These are phyloP conservation scores for Batrachochytrium dendrobatidis DNA, from an alignment of 371 early-diverging fungal genomes.

Conservation along the genomic window DNA sequence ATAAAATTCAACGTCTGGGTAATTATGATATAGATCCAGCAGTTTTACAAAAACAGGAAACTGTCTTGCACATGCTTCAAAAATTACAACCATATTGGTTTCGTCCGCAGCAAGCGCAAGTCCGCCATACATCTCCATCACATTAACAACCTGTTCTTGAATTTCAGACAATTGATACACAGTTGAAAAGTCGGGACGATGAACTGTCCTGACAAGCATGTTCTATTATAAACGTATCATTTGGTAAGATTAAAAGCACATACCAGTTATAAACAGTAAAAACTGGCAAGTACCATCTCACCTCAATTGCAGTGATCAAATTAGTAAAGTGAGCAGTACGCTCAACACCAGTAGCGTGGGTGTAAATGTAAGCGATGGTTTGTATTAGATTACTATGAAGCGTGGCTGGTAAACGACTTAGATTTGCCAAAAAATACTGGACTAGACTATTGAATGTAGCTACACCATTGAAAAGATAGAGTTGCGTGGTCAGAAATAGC, in stretches of 20 bases:
- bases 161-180: slow-evolving; percentile 51
- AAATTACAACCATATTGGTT: slow-evolving; percentile 54
- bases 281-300: too few species aligned
- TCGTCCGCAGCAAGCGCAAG: slow-evolving; percentile 63
- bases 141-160: slow-evolving; percentile 53
- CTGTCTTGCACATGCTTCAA: slow-evolving; percentile 48
- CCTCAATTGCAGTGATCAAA: slow-evolving; percentile 54
- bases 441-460: slow-evolving; percentile 54
- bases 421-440: slow-evolving; percentile 50
- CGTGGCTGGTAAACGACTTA: slow-evolving; percentile 54
- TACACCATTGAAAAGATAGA: slow-evolving; percentile 12
- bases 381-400: slow-evolving; percentile 62
- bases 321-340: slow-evolving; percentile 48
- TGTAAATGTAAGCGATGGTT: slow-evolving; percentile 56
- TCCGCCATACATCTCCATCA: slow-evolving; percentile 73
- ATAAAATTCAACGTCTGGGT: slow-evolving; percentile 55
- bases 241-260: too few species aligned
- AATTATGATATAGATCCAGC: slow-evolving; percentile 55
- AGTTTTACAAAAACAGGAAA: slow-evolving; percentile 59
- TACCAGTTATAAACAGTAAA: too few species aligned
- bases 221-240: too few species aligned
- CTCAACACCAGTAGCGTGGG: slow-evolving; percentile 46
- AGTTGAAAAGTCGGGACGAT: slow-evolving; percentile 50
- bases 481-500: background rate
- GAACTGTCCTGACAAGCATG: slow-evolving; percentile 40